phyloP scores from a whole-genome alignment of 108 stramenopile genomes.

The Cyclotella baltica region DNA sequence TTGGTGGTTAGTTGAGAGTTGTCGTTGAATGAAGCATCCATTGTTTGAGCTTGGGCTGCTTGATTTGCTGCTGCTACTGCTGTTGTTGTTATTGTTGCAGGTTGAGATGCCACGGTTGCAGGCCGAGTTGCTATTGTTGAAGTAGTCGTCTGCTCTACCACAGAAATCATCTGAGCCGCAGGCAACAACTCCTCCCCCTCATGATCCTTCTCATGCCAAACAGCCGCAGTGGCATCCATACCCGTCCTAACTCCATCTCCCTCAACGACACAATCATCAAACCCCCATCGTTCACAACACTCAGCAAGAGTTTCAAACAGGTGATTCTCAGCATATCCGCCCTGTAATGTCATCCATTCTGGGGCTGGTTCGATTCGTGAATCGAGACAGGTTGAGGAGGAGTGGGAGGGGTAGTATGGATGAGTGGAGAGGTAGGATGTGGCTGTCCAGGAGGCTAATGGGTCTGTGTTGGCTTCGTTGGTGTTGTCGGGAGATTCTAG shows the following conservation, averaged over 20 bases:
- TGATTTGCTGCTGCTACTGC: neutral
- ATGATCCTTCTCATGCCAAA: neutral
- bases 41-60: neutral
- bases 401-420: slow-evolving; percentile 33
- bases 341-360: slow-evolving; percentile 37
- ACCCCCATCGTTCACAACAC: slow-evolving; percentile 36
- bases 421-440: neutral
- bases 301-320: slow-evolving; percentile 9
- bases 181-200: no score
- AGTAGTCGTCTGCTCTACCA: no score
- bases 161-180: no score
- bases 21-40: no score
- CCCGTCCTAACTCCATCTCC: slow-evolving; percentile 7
- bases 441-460: neutral
- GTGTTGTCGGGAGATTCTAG: neutral
- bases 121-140: no score
- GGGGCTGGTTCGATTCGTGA: neutral
- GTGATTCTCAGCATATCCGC: slow-evolving; percentile 45
- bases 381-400: slow-evolving; percentile 2
- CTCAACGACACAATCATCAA: neutral
- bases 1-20: neutral
- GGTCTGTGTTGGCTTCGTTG: neutral
- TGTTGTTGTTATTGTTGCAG: neutral
- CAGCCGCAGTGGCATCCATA: neutral
- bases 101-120: no score